phyloP scores from a whole-genome alignment of 192 early-diverging fungal species.

The Funneliformis mosseae region DNA sequence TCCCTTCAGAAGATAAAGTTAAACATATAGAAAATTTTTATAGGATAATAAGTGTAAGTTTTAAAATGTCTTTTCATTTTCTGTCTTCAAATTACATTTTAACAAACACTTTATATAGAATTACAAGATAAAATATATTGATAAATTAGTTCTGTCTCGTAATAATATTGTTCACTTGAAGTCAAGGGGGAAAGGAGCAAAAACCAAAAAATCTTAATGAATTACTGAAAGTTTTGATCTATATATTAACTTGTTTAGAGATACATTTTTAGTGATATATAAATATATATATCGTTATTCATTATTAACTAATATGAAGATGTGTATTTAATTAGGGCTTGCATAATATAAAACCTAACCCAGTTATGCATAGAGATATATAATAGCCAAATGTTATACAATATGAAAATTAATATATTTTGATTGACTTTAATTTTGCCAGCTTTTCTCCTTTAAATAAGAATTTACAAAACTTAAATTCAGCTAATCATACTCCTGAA shows the following conservation, averaged over 20 bases:
- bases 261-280: too few species aligned
- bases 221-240: slow-evolving; percentile 17
- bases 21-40: slow-evolving; percentile 8
- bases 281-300: too few species aligned
- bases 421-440: slow-evolving; percentile 25
- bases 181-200: neutral
- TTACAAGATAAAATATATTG: slow-evolving; percentile 18
- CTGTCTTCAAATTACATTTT: neutral
- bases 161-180: neutral
- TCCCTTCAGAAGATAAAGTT: slow-evolving; percentile 14
- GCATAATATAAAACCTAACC: too few species aligned
- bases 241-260: slow-evolving; percentile 27
- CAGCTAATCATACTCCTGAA: slow-evolving; percentile 21
- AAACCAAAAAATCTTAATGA: slow-evolving; percentile 26
- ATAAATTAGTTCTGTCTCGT: neutral
- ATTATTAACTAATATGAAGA: too few species aligned
- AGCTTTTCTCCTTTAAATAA: slow-evolving; percentile 21
- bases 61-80: neutral
- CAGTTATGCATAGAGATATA: slow-evolving; percentile 28
- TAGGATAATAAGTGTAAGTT: slow-evolving; percentile 17
- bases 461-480: neutral
- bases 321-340: too few species aligned
- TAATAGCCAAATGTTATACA: slow-evolving; percentile 25
- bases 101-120: slow-evolving; percentile 5
- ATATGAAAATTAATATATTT: slow-evolving; percentile 23